Percentiles rank a stretch among this genome's conserved stretches.
phyloP scores from a whole-genome alignment of 805 yeast species.

The Zygotorulaspora sp. region DNA sequence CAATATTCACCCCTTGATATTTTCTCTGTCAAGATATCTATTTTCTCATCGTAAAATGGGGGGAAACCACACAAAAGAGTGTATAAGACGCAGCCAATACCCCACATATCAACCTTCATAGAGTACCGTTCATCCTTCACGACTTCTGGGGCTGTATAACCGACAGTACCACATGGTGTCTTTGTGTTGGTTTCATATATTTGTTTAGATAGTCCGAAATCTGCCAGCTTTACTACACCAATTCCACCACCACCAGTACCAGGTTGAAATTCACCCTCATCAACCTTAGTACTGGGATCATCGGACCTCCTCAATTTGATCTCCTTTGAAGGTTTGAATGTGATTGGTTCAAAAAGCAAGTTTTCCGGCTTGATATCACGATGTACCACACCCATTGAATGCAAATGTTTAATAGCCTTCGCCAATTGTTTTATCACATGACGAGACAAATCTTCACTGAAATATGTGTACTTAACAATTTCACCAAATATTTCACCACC shows the following conservation, averaged over 20 bases:
- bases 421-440: conserved; percentile 63
- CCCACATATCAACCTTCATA: conserved; percentile 98
- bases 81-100: conserved; percentile 91
- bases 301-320: conserved; percentile 54
- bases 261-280: conserved; percentile 80
- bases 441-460: conserved; percentile 59
- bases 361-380: conserved; percentile 83
- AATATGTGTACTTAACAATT: conserved; percentile 61
- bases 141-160: conserved; percentile 97
- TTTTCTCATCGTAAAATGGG: conserved; percentile 79
- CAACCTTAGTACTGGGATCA: conserved; percentile 62
- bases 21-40: conserved; percentile 62
- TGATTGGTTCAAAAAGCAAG: conserved; percentile 59
- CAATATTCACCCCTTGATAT: conserved; percentile 67
- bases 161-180: conserved; percentile 98
- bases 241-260: conserved; percentile 91
- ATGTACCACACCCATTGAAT: conserved; percentile 74
- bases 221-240: conserved; percentile 87
- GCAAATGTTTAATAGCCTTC: conserved; percentile 61
- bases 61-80: conserved; percentile 96
- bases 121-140: conserved; percentile 91
- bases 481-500: conserved; percentile 77
- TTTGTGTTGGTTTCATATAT: conserved; percentile 83
- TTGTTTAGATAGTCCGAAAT: conserved; percentile 90
- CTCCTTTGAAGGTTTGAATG: conserved; percentile 40